A percentile compares a stretch with the other conserved stretches of the same genome.
Conservation (phyloP, 2,329 filamentous ascomycete genomes). For the Tolypocladium ovalisporum region DNA sequence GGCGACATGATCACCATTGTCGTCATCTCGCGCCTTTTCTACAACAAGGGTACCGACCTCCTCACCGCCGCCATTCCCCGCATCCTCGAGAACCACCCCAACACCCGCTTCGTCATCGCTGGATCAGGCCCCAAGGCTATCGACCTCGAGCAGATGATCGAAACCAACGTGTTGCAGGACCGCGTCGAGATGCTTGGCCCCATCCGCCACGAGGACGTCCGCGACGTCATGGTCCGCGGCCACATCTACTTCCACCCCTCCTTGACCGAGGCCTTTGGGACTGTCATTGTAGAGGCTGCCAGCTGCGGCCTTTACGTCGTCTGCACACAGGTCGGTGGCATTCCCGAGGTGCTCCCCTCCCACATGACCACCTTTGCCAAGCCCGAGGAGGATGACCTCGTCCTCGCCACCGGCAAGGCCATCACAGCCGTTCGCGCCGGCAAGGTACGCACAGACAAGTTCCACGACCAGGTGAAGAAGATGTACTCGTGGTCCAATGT, state of each 20-base stretch:
- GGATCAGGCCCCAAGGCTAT: conserved; percentile 95
- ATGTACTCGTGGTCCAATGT: conserved; percentile 99
- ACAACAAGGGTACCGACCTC: conserved; percentile 96
- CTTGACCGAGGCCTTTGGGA: conserved; percentile 93
- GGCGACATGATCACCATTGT: conserved; percentile 90
- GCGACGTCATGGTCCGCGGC: conserved; percentile 92
- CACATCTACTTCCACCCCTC: conserved; percentile 96
- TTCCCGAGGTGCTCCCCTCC: conserved; percentile 86
- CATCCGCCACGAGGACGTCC: conserved; percentile 89
- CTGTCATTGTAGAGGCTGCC: conserved; percentile 93
- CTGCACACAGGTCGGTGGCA: conserved; percentile 90
- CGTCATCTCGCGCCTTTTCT: conserved; percentile 93
- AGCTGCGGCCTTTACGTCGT: conserved; percentile 95
- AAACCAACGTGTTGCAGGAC: conserved; percentile 87
- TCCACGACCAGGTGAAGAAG: conserved; percentile 92
- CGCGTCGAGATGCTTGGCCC: conserved; percentile 86
- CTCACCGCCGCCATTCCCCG: conserved; percentile 93
- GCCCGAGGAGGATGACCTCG: conserved; percentile 91
- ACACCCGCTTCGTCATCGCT: conserved; percentile 93
- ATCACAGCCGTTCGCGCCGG: conserved; percentile 79
- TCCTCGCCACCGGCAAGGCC: conserved; percentile 77
- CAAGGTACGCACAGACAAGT: conserved; percentile 80
- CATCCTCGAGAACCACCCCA: conserved; percentile 78
- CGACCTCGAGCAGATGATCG: conserved; percentile 95
- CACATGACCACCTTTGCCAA: conserved; percentile 98